Evolutionary conservation across 1,284 basidiomycete species (phyloP), one percentile per base, ranked within the genome.

Genomic region (Naganishia albida): DNA sequence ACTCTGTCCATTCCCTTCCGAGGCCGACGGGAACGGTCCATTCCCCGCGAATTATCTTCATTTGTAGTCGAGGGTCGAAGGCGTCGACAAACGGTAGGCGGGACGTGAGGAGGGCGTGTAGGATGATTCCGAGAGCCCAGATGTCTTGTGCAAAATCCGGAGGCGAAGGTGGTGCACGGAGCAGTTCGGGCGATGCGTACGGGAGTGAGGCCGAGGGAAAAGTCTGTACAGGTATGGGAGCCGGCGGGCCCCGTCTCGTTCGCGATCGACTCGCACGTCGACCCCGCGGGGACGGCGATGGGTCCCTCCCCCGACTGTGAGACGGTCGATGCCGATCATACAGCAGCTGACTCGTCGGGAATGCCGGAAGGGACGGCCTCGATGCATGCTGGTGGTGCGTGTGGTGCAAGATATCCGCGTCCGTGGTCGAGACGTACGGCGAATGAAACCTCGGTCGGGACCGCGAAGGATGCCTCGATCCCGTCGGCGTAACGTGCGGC

Each of bases 111-210:
- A 96, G 82, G 3, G 88, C 86, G 72, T 92, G 91, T 0, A 96
- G 84, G 71, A 95, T 84, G 59, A 93, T 87, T 0, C 93, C 93
- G 1, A 95, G 79, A 0, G 93, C 93, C 93, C 93, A 97, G 39
- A 96, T 87, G 71, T 97, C 93, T 74, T 92, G 90, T 0, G 88
- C 85, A 15, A 79, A 70, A 0, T 72, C 75, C 39, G 72, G 76
- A n/a, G 28, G 68, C n/a, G 65, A 67, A 20, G 79, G 69, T 67
- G 82, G 74, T 28, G 84, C 79, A 50, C 81, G 76, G 0, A 90
- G 79, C n/a, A 89, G 81, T 73, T 90, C 88, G 2, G 93, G 93
- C 0, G 93, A 83, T 0, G 91, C 89, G 74, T 96, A 96, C 0
- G 92, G 91, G 2, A 97, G 81, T 0, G 92, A 95, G 4, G 93